These are phyloP conservation scores for Paramecium octaurelia DNA, from an alignment of 73 alveolate genomes.

Conservation along the genomic window DNA sequence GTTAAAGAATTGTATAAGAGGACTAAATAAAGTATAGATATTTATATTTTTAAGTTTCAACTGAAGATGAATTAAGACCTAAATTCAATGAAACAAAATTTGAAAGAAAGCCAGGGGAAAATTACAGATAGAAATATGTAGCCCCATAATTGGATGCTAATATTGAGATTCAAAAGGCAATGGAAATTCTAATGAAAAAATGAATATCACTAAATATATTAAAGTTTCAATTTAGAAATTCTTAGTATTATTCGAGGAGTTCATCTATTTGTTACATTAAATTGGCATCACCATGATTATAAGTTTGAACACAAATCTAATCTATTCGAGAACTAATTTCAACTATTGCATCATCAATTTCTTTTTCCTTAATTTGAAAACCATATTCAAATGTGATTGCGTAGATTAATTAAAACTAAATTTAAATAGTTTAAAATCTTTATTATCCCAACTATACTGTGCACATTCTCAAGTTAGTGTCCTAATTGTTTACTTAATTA, in stretches of 20 bases:
- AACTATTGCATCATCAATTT: neutral
- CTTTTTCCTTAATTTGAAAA: neutral
- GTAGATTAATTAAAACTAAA: neutral
- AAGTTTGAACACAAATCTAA: neutral
- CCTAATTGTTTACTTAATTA: neutral
- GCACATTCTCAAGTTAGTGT: neutral
- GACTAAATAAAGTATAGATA: neutral
- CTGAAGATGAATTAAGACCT: neutral
- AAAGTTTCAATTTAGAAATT: neutral
- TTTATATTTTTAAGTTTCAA: neutral
- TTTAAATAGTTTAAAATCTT: neutral
- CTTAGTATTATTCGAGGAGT: neutral
- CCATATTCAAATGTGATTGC: neutral
- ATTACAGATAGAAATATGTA: slow-evolving; percentile 11
- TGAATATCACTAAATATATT: neutral
- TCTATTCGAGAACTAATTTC: neutral
- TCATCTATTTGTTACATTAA: neutral
- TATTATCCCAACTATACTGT: neutral
- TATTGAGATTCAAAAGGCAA: slow-evolving; percentile 22
- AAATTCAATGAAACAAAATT: neutral
- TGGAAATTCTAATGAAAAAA: slow-evolving; percentile 1
- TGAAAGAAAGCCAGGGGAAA: slow-evolving; percentile 28
- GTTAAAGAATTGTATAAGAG: slow-evolving; percentile 10
- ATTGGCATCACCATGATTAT: neutral
- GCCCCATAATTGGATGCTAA: neutral